Percentiles rank a stretch among this genome's conserved stretches.
Conservation (phyloP, 192 early-diverging fungal species). For the Coemansia sp. region DNA sequence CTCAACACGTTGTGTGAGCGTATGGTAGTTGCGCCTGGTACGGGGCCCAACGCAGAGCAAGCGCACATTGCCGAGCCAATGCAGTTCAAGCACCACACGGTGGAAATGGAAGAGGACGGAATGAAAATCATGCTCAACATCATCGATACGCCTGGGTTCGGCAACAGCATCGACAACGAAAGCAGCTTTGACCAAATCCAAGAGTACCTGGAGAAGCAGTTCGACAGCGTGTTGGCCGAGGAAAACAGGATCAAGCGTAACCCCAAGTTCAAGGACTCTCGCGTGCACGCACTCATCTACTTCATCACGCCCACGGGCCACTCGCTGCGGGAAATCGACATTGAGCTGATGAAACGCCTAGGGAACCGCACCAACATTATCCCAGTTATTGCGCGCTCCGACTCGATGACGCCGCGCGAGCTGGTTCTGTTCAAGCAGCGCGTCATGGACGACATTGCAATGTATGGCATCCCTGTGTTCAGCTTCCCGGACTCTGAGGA, state of each 20-base stretch:
- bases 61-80: constrained; percentile 89
- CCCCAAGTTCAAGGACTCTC: constrained; percentile 91
- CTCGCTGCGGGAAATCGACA: constrained; percentile 93
- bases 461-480: constrained; percentile 96
- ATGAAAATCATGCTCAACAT: constrained; percentile 95
- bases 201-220: constrained; percentile 91
- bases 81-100: constrained; percentile 84
- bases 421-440: constrained; percentile 86
- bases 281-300: constrained; percentile 95
- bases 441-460: constrained; percentile 96
- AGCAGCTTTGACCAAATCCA: constrained; percentile 90
- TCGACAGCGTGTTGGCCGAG: constrained; percentile 91
- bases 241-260: constrained; percentile 85
- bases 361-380: constrained; percentile 94
- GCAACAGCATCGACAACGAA: constrained; percentile 96
- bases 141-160: constrained; percentile 98
- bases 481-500: constrained; percentile 96
- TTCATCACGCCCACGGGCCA: constrained; percentile 98
- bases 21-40: constrained; percentile 68
- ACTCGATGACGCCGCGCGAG: constrained; percentile 89
- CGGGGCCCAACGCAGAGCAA: constrained; percentile 67
- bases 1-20: constrained; percentile 96
- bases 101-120: constrained; percentile 98
- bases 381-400: constrained; percentile 93
- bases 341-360: constrained; percentile 90